These are phyloP conservation scores for Amanita rimosa DNA, from an alignment of 768 basidiomycete genomes.

Conservation along the genomic window DNA sequence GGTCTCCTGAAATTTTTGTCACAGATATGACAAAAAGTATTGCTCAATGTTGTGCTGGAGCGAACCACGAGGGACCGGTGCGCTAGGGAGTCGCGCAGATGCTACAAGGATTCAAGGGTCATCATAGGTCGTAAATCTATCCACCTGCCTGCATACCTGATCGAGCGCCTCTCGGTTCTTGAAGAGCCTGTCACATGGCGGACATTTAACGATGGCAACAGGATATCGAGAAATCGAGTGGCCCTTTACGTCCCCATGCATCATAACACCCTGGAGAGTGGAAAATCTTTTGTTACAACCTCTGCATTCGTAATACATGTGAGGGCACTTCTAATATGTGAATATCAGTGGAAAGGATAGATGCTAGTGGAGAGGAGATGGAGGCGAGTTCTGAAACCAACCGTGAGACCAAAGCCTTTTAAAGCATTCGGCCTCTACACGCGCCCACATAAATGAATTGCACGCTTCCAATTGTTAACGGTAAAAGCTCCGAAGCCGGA, in stretches of 20 bases:
- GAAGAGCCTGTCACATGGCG: neutral
- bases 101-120: neutral
- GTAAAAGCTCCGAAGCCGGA: too few relatives aligned
- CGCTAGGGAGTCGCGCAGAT: neutral
- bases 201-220: neutral
- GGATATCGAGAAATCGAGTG: neutral
- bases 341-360: too few relatives aligned
- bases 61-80: neutral
- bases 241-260: neutral
- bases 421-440: too few relatives aligned
- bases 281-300: neutral
- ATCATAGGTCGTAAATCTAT: neutral
- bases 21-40: slow-evolving; percentile 1
- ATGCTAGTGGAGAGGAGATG: too few relatives aligned
- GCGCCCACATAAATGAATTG: too few relatives aligned
- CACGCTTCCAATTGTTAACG: too few relatives aligned
- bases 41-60: neutral
- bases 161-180: neutral
- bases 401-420: too few relatives aligned
- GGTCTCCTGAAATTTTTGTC: neutral
- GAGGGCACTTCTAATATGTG: too few relatives aligned
- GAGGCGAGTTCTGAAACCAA: too few relatives aligned
- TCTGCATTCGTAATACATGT: neutral
- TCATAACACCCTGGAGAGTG: neutral
- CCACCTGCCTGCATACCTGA: neutral